Conservation (phyloP, 345 rosid genomes). For the Anacardium occidentale region DNA sequence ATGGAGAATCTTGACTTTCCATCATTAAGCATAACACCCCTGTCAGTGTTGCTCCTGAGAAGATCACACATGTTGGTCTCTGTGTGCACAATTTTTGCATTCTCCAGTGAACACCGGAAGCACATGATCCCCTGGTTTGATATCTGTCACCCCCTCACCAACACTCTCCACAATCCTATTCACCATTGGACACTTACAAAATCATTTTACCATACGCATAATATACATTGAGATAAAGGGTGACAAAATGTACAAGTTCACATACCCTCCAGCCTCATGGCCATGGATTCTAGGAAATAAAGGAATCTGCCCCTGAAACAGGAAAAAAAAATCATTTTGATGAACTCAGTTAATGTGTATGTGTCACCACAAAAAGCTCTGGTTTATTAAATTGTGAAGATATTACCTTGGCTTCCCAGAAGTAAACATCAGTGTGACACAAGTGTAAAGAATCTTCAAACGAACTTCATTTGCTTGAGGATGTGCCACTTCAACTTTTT, state of each 20-base stretch:
- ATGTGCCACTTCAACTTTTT: constrained; percentile 87
- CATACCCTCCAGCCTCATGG: constrained; percentile 32
- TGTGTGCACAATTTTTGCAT: constrained; percentile 33
- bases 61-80: constrained; percentile 41
- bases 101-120: constrained; percentile 46
- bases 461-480: constrained; percentile 84
- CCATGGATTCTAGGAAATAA: constrained; percentile 33
- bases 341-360: too few relatives aligned
- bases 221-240: too few relatives aligned
- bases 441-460: constrained; percentile 73
- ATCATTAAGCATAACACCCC: constrained; percentile 38
- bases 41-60: constrained; percentile 35
- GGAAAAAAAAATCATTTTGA: not conserved
- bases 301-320: constrained; percentile 23
- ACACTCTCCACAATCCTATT: constrained; percentile 44
- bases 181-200: too few relatives aligned
- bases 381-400: not conserved
- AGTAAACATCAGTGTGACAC: constrained; percentile 89
- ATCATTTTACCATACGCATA: too few relatives aligned
- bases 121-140: constrained; percentile 42
- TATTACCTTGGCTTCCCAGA: constrained; percentile 91
- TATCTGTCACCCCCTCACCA: constrained; percentile 36
- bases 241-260: not conserved
- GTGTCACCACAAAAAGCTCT: too few relatives aligned
- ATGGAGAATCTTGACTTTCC: constrained; percentile 35